Evolutionary conservation across 257 asterid genomes (phyloP), one percentile per base, ranked within the genome.

Genomic region (Ajuga chamaepitys): DNA sequence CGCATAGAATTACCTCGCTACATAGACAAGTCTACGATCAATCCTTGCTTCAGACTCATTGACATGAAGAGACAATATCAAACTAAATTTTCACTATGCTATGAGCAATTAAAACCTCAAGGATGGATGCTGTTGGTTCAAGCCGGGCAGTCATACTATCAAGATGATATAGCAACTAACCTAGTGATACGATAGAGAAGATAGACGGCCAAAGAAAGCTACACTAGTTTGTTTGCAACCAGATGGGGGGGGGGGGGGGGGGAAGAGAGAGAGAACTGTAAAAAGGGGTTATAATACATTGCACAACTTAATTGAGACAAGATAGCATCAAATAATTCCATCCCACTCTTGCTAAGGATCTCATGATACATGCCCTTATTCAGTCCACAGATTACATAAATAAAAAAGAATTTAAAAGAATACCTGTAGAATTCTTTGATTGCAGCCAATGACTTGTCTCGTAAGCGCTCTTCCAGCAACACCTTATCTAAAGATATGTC

Each of bases 361-460:
- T 58, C 22, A 7, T 5, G 46, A 60, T 67, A 71, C 21, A 40
- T 62, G 61, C 5, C 17, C 14, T 64, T 44, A 20, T 14, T 16
- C 2, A 63, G 67, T 58, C 37, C 26, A 1, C 26, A 60, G 16
- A 48, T 32, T 38, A 21, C 20, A 37, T 26, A 30, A 21, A 30
- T 16, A 40, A 50, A 8, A 20, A 62, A 70, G 7, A 48, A 67
- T 21, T 60, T 41, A n/a, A 26, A 47, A 65, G 22, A 40, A 68
- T 78, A 88, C 98, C 95, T 88, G 89, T 91, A 91, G 53, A 83
- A 91, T 79, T 89, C 97, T 75, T 74, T 86, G 58, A 89, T 87
- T 45, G 97, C 70, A 74, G 95, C 71, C 78, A 85, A 35, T 66
- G 94, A 87, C 86, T 76, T 85, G 58, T 84, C 86, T 13, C 59